Evolutionary conservation across 371 early-diverging fungal genomes (phyloP).

Genomic region (Chytridiales sp.): DNA sequence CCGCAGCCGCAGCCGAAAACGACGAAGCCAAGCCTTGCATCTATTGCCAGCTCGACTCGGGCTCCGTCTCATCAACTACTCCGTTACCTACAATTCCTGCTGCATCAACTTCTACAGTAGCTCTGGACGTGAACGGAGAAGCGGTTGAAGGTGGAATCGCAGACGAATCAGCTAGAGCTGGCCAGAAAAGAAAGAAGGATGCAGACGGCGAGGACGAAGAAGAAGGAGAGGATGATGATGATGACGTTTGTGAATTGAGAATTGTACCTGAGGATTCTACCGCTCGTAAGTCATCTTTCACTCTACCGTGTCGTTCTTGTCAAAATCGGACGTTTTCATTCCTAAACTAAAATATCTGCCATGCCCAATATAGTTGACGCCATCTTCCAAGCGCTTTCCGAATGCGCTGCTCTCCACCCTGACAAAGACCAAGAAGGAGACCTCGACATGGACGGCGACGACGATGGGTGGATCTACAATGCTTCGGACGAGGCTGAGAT

Average conservation of each 20-base stretch:
- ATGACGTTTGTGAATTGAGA: conserved; percentile 55
- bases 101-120: neutral
- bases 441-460: conserved; percentile 30
- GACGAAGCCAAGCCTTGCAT: conserved; percentile 58
- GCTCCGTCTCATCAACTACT: conserved; percentile 25
- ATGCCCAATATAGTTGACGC: conserved; percentile 61
- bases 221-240: conserved; percentile 50
- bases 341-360: too few species aligned
- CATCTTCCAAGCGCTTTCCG: conserved; percentile 69
- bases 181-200: neutral
- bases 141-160: conserved; percentile 11
- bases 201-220: conserved; percentile 56
- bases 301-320: neutral
- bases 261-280: conserved; percentile 65
- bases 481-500: conserved; percentile 24
- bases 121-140: neutral
- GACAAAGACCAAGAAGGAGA: too few species aligned
- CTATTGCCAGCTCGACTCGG: conserved; percentile 72
- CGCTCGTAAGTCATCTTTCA: conserved; percentile 51
- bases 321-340: too few species aligned
- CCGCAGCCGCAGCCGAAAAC: conserved; percentile 2
- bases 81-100: conserved; percentile 7
- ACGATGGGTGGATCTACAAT: conserved; percentile 30
- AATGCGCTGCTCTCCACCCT: conserved; percentile 75
- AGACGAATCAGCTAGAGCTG: conserved; percentile 2